These are phyloP conservation scores for Aureobasidium sp. DNA, from an alignment of 2,329 filamentous ascomycete genomes.

Conservation along the genomic window DNA sequence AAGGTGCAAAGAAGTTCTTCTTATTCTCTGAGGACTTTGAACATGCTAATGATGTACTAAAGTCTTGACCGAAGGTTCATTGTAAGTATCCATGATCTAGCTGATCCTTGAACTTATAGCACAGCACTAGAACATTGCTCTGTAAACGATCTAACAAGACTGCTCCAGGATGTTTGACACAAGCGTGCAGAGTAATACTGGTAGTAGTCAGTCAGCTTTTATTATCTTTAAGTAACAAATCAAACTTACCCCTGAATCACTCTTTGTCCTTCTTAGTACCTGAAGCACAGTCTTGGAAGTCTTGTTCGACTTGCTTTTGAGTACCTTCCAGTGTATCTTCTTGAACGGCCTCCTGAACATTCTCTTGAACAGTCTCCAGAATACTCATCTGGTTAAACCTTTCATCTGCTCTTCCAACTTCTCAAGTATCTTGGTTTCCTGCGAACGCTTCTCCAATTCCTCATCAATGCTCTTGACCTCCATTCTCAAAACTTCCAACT, in stretches of 20 bases:
- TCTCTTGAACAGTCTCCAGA: background rate
- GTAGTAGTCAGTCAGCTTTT: background rate
- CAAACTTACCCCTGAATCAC: constrained; percentile 5
- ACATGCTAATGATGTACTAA: background rate
- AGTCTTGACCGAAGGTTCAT: background rate
- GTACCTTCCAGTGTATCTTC: background rate
- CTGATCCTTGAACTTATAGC: too few relatives aligned
- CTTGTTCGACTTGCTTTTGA: background rate
- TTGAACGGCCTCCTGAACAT: background rate
- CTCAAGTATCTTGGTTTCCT: constrained; percentile 1
- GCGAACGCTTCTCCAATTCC: background rate
- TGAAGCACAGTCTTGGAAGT: background rate
- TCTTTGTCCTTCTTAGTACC: background rate
- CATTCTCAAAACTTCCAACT: background rate
- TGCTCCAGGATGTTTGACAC: too few relatives aligned
- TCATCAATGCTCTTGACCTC: background rate
- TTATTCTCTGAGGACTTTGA: background rate
- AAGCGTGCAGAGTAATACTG: background rate
- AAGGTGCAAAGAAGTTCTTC: background rate
- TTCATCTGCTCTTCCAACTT: background rate
- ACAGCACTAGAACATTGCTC: background rate
- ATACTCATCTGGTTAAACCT: background rate
- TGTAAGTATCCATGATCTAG: too few relatives aligned
- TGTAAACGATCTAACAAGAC: too few relatives aligned
- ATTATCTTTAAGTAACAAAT: background rate